These are phyloP conservation scores for Stagonosporopsis tanaceti DNA, from an alignment of 2,329 filamentous ascomycete species.

Conservation along the genomic window DNA sequence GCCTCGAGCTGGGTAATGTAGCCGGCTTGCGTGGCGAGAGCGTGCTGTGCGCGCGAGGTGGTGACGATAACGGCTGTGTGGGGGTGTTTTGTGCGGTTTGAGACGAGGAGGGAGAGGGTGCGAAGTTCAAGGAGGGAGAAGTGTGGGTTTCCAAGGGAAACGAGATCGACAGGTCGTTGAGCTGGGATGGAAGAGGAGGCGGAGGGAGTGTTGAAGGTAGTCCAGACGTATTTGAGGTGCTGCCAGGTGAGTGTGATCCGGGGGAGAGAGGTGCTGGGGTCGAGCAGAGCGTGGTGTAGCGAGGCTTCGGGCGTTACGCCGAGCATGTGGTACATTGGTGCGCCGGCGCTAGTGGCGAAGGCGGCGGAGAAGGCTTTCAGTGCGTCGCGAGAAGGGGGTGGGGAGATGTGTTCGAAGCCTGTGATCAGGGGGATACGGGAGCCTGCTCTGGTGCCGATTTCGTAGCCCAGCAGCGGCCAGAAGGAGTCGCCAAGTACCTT, in stretches of 20 bases:
- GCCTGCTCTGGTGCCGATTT: slow-evolving; percentile 42
- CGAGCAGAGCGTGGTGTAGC: background rate
- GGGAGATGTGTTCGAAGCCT: slow-evolving; percentile 40
- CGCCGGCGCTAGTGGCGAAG: slow-evolving; percentile 54
- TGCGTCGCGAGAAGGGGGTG: slow-evolving; percentile 33
- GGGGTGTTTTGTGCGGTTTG: slow-evolving; percentile 29
- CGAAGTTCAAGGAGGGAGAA: slow-evolving; percentile 49
- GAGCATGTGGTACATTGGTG: slow-evolving; percentile 56
- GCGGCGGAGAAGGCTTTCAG: slow-evolving; percentile 57
- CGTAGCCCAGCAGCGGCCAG: slow-evolving; percentile 53
- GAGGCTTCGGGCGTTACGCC: slow-evolving; percentile 53
- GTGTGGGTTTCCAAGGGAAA: slow-evolving; percentile 58
- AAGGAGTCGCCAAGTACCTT: slow-evolving; percentile 46
- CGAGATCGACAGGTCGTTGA: slow-evolving; percentile 41
- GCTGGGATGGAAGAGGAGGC: background rate
- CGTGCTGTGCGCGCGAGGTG: slow-evolving; percentile 27
- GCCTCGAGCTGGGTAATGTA: slow-evolving; percentile 39
- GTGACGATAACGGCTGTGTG: slow-evolving; percentile 14
- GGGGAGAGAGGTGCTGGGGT: background rate
- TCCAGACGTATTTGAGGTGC: background rate
- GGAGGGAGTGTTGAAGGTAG: background rate
- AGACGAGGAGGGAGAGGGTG: slow-evolving; percentile 45
- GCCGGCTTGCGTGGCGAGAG: slow-evolving; percentile 37
- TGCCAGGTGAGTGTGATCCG: background rate
- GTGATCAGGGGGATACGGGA: slow-evolving; percentile 48